Evolutionary conservation across 2,329 filamentous ascomycete species (phyloP).

Genomic region (Clarireedia homoeocarpa): DNA sequence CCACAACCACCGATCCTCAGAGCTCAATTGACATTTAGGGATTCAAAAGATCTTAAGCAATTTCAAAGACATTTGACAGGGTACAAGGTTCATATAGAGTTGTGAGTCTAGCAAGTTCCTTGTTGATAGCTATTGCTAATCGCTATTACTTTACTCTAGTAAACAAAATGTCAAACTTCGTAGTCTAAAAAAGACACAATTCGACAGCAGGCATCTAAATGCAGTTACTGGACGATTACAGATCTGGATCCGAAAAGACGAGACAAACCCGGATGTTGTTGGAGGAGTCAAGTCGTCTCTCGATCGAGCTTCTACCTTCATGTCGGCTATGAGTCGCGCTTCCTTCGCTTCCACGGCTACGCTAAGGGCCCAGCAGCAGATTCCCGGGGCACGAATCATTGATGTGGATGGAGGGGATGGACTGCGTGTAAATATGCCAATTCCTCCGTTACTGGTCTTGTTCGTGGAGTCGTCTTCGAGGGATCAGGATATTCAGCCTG

Average conservation of each 20-base stretch:
- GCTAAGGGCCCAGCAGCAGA: background rate
- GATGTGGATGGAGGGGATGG: background rate
- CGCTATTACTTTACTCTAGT: background rate
- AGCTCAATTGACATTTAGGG: background rate
- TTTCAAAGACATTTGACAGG: background rate
- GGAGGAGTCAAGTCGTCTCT: background rate
- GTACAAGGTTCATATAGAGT: background rate
- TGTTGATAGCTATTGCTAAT: background rate
- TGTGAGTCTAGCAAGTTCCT: background rate
- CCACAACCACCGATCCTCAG: too few species aligned
- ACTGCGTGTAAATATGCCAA: background rate
- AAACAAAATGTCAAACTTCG: background rate
- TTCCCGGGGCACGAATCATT: background rate
- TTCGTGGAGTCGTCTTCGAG: slow-evolving; percentile 1
- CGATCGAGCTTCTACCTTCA: background rate
- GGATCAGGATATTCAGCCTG: background rate
- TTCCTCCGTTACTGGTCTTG: slow-evolving; percentile 1
- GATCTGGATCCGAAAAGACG: background rate
- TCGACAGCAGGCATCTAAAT: background rate
- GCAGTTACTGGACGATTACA: background rate
- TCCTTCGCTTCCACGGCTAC: slow-evolving; percentile 2
- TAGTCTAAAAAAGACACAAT: background rate
- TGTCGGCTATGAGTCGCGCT: background rate
- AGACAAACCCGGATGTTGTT: background rate
- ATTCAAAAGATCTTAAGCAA: background rate